Evolutionary conservation across 345 rosid species (phyloP), one percentile per base, ranked within the genome.

Genomic region (Trapa bicornis): DNA sequence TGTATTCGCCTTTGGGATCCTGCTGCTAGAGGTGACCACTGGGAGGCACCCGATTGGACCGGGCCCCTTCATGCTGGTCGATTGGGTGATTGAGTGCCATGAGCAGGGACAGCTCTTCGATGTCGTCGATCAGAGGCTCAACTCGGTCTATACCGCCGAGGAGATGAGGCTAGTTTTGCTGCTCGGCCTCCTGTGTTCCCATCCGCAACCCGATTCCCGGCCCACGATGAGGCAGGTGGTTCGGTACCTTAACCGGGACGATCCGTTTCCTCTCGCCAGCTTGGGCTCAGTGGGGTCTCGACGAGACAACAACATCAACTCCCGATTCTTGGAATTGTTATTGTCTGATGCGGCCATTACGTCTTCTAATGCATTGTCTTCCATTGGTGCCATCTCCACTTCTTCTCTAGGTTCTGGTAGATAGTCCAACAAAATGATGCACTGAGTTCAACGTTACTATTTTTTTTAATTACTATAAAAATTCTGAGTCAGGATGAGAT

Each of bases 1-100:
- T 64, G 90, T 87, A 69, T 87, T 72, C 12, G 87, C 97, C 1
- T 87, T 72, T 2, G 94, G 92, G 5, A 80, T 85, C 57, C 68
- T 89, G 70, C 79, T 91, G 37, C 83, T 89, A 3, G 97, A 91
- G 76, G 68, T 84, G 15, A 90, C 78, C 41, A 75, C 83, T 0
- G 94, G 96, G 15, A 73, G 80, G 66, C 78, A 80, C 48, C 90
- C 97, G 0, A 39, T 81, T 0, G 82, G 65, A 29, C 37, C 75
- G 1, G 70, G 63, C 3, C 47, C 67, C 16, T 77, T 80, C 62
- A 47, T 77, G 7, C 62, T 86, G 63, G 76, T 67, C 3, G 86
- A 81, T 11, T 80, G 79, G 80, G 83, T 77, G 41, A 41, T 77
- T 35, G 80, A 78, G 48, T 58, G 64, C 29, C 57, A 75, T 58